These are phyloP conservation scores for Chrysoporthe austroafricana DNA, from an alignment of 2,329 filamentous ascomycete species.

Conservation along the genomic window DNA sequence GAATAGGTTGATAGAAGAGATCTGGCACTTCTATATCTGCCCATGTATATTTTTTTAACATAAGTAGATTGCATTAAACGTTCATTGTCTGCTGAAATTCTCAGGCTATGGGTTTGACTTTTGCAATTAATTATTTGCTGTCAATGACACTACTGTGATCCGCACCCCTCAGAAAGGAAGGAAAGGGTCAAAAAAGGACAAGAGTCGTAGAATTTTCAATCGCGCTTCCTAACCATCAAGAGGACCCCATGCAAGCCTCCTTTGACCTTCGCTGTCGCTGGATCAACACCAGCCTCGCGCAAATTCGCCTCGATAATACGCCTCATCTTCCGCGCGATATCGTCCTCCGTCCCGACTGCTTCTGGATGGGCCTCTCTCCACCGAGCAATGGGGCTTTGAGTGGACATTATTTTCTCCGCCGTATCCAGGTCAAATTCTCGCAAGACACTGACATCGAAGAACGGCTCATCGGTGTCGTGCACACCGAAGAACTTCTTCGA, in stretches of 20 bases:
- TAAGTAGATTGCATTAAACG: no score
- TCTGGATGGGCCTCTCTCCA: constrained; percentile 52
- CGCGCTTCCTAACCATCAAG: constrained; percentile 38
- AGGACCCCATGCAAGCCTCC: constrained; percentile 34
- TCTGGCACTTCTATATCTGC: no score
- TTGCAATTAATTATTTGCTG: neutral
- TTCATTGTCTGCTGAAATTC: no score
- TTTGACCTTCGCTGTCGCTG: constrained; percentile 38
- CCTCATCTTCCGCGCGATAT: constrained; percentile 40
- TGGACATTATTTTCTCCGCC: constrained; percentile 43
- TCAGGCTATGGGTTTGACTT: no score
- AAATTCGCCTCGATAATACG: constrained; percentile 34
- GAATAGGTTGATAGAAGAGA: no score
- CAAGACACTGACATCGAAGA: constrained; percentile 32
- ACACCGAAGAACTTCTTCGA: constrained; percentile 47
- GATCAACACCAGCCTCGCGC: constrained; percentile 41
- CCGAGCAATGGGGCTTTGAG: constrained; percentile 45
- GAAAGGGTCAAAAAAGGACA: no score
- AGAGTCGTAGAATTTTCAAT: neutral
- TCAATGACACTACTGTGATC: neutral
- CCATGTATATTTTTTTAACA: no score
- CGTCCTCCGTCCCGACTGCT: constrained; percentile 44
- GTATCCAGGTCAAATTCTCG: constrained; percentile 35
- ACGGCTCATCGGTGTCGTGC: constrained; percentile 33
- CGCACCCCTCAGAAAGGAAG: neutral